These are phyloP conservation scores for Trichaptum fuscoviolaceum DNA, from an alignment of 768 basidiomycete species.

Conservation along the genomic window DNA sequence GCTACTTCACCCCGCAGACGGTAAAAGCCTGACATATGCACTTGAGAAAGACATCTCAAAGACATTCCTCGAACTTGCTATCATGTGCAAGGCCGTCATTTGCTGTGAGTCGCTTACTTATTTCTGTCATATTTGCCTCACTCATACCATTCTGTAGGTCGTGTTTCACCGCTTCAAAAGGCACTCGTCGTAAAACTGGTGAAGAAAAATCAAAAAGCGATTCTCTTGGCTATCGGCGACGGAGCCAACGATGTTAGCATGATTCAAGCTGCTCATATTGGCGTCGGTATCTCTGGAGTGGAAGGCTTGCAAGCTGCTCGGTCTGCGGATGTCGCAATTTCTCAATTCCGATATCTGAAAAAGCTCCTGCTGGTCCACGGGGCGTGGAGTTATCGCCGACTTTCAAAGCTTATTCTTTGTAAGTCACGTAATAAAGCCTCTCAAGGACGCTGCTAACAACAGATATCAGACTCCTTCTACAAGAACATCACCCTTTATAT, in stretches of 20 bases:
- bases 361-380: slow-evolving; percentile 96
- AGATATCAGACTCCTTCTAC: slow-evolving; percentile 83
- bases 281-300: slow-evolving; percentile 95
- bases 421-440: slow-evolving; percentile 26
- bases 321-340: slow-evolving; percentile 95
- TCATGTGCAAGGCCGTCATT: slow-evolving; percentile 98
- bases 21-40: slow-evolving; percentile 90
- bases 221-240: slow-evolving; percentile 95
- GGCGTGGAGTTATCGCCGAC: slow-evolving; percentile 94
- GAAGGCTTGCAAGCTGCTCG: slow-evolving; percentile 99
- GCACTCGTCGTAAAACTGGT: slow-evolving; percentile 98
- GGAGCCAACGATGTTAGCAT: slow-evolving; percentile 99
- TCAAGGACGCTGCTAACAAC: not conserved
- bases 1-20: slow-evolving; percentile 50
- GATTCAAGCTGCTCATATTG: slow-evolving; percentile 98
- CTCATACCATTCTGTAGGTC: slow-evolving; percentile 45
- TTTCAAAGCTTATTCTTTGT: slow-evolving; percentile 97
- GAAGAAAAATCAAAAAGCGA: slow-evolving; percentile 91
- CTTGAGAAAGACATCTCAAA: slow-evolving; percentile 90
- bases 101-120: slow-evolving; percentile 62
- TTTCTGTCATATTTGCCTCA: slow-evolving; percentile 7
- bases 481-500: slow-evolving; percentile 98
- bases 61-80: slow-evolving; percentile 87
- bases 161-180: slow-evolving; percentile 96
- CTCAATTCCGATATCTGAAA: slow-evolving; percentile 93